A percentile compares a stretch with the other conserved stretches of the same genome.
Conservation (phyloP, 106 monocot species). For the Dendrobium chrysotoxum region DNA sequence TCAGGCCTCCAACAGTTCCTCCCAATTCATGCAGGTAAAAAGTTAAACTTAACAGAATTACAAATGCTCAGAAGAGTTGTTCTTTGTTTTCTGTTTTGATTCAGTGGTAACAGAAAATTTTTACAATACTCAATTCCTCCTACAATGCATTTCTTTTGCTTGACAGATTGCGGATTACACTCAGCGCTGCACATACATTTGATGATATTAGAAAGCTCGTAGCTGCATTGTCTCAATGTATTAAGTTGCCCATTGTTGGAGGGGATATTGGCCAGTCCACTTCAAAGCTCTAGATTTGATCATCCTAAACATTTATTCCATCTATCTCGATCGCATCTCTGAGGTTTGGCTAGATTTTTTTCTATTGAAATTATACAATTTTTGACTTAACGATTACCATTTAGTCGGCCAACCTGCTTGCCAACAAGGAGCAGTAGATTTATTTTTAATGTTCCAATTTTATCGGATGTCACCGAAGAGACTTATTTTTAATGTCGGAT, state of each 20-base stretch:
- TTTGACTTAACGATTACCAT: background rate
- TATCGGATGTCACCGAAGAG: too few species aligned
- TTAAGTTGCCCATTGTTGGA: constrained; percentile 14
- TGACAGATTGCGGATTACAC: constrained; percentile 69
- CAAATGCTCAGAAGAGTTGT: background rate
- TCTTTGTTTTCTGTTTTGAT: background rate
- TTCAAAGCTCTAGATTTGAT: constrained; percentile 27
- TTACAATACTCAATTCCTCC: too few species aligned
- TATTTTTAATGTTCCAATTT: background rate
- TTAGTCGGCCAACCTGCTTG: background rate
- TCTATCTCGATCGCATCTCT: background rate
- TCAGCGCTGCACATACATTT: constrained; percentile 64
- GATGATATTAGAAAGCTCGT: constrained; percentile 71
- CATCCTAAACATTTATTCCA: background rate
- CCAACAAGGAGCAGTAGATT: background rate
- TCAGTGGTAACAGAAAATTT: background rate
- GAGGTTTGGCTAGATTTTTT: background rate
- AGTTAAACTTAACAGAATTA: background rate
- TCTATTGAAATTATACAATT: background rate
- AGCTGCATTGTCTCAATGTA: constrained; percentile 33
- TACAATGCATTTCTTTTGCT: background rate
- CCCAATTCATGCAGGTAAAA: constrained; percentile 80
- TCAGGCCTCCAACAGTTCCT: constrained; percentile 88
- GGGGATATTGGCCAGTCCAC: background rate
- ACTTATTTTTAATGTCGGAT: background rate